Percentiles rank a stretch among this genome's conserved stretches.
Evolutionary conservation across 1,284 basidiomycete genomes (phyloP).

Genomic region (Austroboletus rostrupii): DNA sequence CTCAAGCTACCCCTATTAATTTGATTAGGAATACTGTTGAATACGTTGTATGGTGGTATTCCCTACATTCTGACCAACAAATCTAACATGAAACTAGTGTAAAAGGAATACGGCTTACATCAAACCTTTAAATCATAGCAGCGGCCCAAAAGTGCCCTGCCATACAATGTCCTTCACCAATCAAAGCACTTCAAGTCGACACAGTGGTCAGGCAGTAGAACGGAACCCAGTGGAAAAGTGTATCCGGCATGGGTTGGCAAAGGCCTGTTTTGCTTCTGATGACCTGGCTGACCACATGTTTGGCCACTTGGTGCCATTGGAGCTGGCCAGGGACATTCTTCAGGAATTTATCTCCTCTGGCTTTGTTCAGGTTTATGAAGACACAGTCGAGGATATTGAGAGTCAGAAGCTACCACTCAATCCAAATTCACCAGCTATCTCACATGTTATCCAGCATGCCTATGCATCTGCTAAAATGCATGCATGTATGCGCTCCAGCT

Average conservation of each 20-base stretch:
- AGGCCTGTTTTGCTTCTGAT: neutral
- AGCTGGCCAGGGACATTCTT: constrained; percentile 7
- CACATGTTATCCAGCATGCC: no score
- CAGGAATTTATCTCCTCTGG: neutral
- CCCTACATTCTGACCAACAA: no score
- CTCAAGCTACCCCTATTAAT: no score
- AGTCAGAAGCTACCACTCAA: neutral
- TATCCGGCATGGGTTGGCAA: constrained; percentile 7
- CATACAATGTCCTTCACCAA: neutral
- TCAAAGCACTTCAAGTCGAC: constrained; percentile 1
- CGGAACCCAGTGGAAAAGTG: constrained; percentile 1
- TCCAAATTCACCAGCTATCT: neutral
- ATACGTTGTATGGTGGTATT: no score
- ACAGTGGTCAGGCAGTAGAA: constrained; percentile 3
- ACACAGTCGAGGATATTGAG: neutral
- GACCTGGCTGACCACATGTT: constrained; percentile 15
- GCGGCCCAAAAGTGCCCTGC: neutral
- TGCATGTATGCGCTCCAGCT: no score
- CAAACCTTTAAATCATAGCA: neutral
- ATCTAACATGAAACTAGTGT: neutral
- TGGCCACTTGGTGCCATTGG: constrained; percentile 8
- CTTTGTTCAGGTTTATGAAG: neutral
- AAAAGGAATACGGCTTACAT: neutral
- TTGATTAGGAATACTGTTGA: no score
- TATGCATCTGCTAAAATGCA: no score